A percentile compares a stretch with the other conserved stretches of the same genome.
phyloP scores from a whole-genome alignment of 1,284 basidiomycete genomes.

The Puccinia novopanici region DNA sequence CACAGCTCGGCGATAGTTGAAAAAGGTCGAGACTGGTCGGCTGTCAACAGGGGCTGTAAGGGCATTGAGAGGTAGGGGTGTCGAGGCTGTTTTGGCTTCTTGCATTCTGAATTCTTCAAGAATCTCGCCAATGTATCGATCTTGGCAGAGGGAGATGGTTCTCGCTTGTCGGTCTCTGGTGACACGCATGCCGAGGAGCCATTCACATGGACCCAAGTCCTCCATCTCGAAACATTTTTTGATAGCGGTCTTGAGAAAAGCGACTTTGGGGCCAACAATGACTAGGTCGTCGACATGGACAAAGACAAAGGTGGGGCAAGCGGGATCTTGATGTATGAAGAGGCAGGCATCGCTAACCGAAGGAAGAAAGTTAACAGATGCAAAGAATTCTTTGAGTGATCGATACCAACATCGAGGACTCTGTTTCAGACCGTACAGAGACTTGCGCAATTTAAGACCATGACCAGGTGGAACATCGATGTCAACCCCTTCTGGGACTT shows the following conservation, averaged over 20 bases:
- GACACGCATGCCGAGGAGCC: constrained; percentile 6
- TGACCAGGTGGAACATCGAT: neutral
- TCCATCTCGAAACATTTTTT: constrained; percentile 8
- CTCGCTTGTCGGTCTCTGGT: neutral
- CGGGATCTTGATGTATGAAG: neutral
- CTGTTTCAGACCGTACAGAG: constrained; percentile 35
- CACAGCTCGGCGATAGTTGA: constrained; percentile 5
- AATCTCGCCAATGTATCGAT: constrained; percentile 5
- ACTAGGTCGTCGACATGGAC: constrained; percentile 27
- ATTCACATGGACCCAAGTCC: neutral
- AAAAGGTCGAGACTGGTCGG: neutral
- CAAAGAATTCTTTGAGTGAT: neutral
- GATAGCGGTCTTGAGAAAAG: neutral
- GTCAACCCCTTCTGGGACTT: neutral
- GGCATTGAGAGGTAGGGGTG: neutral
- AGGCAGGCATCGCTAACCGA: too few relatives aligned
- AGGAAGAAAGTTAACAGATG: neutral
- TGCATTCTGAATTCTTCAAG: constrained; percentile 24
- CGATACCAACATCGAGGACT: constrained; percentile 21
- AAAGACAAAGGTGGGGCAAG: neutral
- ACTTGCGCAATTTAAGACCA: neutral
- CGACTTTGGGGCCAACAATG: constrained; percentile 1
- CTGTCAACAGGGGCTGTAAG: neutral
- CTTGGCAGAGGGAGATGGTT: constrained; percentile 1
- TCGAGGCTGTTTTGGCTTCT: neutral